These are phyloP conservation scores for Taxillus chinensis DNA, from an alignment of 164 flowering plant genomes.

Conservation along the genomic window DNA sequence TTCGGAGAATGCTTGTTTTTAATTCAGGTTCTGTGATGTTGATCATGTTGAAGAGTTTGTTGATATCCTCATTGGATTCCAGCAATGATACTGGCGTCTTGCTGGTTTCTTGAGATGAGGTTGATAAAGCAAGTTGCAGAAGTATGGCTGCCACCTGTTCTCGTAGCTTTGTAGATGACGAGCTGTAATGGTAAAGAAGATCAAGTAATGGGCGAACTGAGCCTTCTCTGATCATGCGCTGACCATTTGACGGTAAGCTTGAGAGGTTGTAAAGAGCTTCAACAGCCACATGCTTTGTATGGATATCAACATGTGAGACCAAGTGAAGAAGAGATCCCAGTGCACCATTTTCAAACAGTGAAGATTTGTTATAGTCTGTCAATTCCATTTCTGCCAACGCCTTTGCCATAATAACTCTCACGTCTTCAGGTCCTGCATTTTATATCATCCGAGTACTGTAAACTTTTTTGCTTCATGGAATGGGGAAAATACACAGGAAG, in stretches of 20 bases:
- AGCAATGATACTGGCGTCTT: neutral
- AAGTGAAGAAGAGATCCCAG: constrained; percentile 2
- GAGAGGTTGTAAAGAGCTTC: neutral
- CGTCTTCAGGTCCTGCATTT: constrained; percentile 1
- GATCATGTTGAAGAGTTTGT: neutral
- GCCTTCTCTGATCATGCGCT: neutral
- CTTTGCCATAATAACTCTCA: neutral
- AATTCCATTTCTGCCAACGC: constrained; percentile 1
- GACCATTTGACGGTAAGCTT: constrained; percentile 1
- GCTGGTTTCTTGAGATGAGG: neutral
- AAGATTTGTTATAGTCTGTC: constrained; percentile 1
- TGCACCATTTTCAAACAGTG: neutral
- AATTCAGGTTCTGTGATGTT: neutral
- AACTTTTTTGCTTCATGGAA: neutral
- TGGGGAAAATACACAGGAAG: no score
- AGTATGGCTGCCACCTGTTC: constrained; percentile 2
- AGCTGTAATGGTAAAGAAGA: neutral
- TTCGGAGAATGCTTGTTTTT: neutral
- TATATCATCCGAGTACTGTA: neutral
- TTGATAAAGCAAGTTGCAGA: neutral
- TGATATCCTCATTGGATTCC: neutral
- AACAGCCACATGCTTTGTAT: neutral
- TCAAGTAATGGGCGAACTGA: constrained; percentile 1
- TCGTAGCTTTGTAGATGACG: neutral
- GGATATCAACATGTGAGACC: neutral